Percentiles rank a stretch among this genome's conserved stretches.
Evolutionary conservation across 1,139 yeast species (phyloP).

Genomic region (Debaryomyces psychrophilus): DNA sequence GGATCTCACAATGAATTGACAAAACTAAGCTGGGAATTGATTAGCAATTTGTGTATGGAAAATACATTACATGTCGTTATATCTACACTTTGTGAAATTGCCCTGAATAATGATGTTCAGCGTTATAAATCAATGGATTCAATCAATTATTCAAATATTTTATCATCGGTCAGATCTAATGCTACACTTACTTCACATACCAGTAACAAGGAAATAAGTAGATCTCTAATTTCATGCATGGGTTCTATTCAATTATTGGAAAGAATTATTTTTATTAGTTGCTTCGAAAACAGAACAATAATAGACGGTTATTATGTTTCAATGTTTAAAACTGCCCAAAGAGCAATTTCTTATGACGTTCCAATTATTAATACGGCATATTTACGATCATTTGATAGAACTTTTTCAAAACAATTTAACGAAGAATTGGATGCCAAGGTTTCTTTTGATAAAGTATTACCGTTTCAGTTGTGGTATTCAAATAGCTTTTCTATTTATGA

Average conservation of each 20-base stretch:
- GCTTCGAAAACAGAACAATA: conserved; percentile 18
- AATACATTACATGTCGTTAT: conserved; percentile 25
- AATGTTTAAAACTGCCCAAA: conserved; percentile 30
- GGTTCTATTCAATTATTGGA: conserved; percentile 50
- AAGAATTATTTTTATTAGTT: conserved; percentile 22
- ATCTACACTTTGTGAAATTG: conserved; percentile 27
- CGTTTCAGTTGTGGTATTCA: conserved; percentile 56
- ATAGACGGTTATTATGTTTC: conserved; percentile 25
- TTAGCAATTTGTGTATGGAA: conserved; percentile 27
- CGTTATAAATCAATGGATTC: conserved; percentile 16
- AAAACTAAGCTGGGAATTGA: conserved; percentile 41
- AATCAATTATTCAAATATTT: conserved; percentile 14
- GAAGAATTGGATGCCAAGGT: conserved; percentile 17
- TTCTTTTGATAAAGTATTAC: conserved; percentile 29
- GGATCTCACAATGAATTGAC: conserved; percentile 42
- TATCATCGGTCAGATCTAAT: conserved; percentile 12
- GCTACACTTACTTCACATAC: conserved; percentile 15
- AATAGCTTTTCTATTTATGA: conserved; percentile 46
- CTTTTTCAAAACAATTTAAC: conserved; percentile 33
- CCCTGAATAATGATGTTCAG: conserved; percentile 32
- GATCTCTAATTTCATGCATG: conserved; percentile 41
- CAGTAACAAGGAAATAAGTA: conserved; percentile 9
- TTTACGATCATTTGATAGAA: conserved; percentile 36
- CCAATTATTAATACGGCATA: conserved; percentile 36
- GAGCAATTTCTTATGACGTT: conserved; percentile 30